Base-by-base conservation (phyloP, 1,284 basidiomycete species). In the Rhodotorula sp. region DNA sequence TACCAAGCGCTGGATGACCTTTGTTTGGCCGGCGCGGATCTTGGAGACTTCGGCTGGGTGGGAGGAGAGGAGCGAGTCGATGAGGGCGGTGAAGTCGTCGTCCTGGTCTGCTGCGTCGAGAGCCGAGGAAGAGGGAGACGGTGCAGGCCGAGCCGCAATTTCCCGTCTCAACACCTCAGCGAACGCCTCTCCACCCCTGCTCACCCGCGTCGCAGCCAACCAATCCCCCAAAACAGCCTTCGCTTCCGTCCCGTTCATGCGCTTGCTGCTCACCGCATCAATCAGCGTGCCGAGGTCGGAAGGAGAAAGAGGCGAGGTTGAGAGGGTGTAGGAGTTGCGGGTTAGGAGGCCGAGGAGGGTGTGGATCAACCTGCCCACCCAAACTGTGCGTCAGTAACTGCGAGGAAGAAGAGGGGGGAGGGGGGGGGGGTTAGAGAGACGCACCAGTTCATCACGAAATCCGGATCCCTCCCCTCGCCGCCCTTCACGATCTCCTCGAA, bases 1-100 rank as follows among this genome's bases (percentile, higher is more conserved):
- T 11, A 98, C 85, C 46, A 99, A 84, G 70, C 90, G 88, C 82
- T 92, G 92, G 52, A 97, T 78, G 2, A 94, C 93, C 71, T 90
- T 92, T 40, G 82, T 80, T 68, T 91, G 89, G 0, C 95, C 94
- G 50, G 83, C 82, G 24, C 85, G 84, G 28, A 91, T 85, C 28
- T 87, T 87, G 10, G 84, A 84, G 0, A 86, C 87, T 77, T 94
- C 91, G 56, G 84, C 81, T 0, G 92, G 69, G 34, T 68, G 65
- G 2, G 59, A 31, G 37, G 60, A 47, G 69, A 70, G 55, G 24
- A 69, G 18, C 13, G 20, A 1, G 22, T 34, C 22, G 54, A 57
- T 11, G 26, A 74, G 51, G 20, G 60, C 31, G 18, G 37, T 10
- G 40, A 65, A 28, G 18, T 52, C 79, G 54, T 80, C 74, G 20